Conservation (phyloP, 371 early-diverging fungal species). For the Mucor racemosus region DNA sequence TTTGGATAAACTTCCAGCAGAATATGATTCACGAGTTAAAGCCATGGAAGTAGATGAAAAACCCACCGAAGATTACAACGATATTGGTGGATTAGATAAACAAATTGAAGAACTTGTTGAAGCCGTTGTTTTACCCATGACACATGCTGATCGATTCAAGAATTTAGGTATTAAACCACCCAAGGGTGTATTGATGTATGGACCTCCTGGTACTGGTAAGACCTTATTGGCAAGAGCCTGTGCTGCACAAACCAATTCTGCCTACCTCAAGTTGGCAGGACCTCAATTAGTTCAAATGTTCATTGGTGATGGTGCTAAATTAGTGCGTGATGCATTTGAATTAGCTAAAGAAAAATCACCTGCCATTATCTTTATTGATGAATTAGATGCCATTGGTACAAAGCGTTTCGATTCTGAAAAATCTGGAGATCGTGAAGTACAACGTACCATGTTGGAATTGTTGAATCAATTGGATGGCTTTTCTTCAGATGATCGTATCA, state of each 20-base stretch:
- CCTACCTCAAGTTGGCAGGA: constrained; percentile 96
- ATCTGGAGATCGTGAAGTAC: constrained; percentile 99
- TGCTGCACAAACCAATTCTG: constrained; percentile 97
- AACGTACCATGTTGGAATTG: constrained; percentile 99
- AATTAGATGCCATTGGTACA: constrained; percentile 99
- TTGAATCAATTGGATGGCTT: constrained; percentile 99
- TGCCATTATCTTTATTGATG: constrained; percentile 99
- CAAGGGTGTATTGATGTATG: constrained; percentile 99
- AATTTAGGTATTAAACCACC: constrained; percentile 98
- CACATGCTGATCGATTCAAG: constrained; percentile 95
- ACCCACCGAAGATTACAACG: constrained; percentile 99
- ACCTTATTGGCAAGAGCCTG: constrained; percentile 98
- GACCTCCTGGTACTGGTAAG: constrained; percentile 98
- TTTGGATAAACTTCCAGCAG: constrained; percentile 97
- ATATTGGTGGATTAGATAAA: constrained; percentile 98
- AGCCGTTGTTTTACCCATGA: constrained; percentile 98
- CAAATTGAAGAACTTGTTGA: constrained; percentile 99
- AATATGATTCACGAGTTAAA: constrained; percentile 99
- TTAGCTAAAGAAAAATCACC: constrained; percentile 99
- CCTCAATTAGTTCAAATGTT: constrained; percentile 99
- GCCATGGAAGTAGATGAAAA: constrained; percentile 99
- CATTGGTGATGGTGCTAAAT: constrained; percentile 99
- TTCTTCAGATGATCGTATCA: constrained; percentile 94
- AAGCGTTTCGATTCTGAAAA: constrained; percentile 98
- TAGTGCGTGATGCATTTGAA: constrained; percentile 99